Conservation (phyloP, 768 basidiomycete species). For the Basidioascus undulatus region DNA sequence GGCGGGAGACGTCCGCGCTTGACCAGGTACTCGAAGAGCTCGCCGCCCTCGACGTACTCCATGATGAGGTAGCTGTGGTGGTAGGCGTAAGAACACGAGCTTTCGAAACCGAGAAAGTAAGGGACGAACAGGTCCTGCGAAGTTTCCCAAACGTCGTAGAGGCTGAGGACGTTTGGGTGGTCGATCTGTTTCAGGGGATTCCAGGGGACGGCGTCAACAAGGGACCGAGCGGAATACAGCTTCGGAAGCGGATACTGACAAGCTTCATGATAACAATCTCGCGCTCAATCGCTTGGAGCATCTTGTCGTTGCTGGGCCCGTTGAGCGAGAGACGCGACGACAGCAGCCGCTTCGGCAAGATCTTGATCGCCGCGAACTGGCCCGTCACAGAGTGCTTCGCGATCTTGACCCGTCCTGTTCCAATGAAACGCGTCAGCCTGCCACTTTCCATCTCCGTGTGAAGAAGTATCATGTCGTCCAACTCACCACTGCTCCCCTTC, state of each 20-base stretch:
- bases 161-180: slow-evolving; percentile 83
- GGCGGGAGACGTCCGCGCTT: slow-evolving; percentile 59
- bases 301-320: slow-evolving; percentile 38
- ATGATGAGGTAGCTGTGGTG: slow-evolving; percentile 47
- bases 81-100: neutral
- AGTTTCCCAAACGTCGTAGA: slow-evolving; percentile 89
- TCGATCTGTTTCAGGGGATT: too few relatives aligned
- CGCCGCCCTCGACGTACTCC: slow-evolving; percentile 88
- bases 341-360: slow-evolving; percentile 58
- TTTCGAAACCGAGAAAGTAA: neutral
- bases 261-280: slow-evolving; percentile 99
- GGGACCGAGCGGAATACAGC: too few relatives aligned
- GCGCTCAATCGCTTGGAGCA: slow-evolving; percentile 52
- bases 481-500: slow-evolving; percentile 60
- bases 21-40: slow-evolving; percentile 88
- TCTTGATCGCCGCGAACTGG: slow-evolving; percentile 86
- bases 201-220: too few relatives aligned
- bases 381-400: slow-evolving; percentile 65
- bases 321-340: slow-evolving; percentile 44
- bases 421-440: neutral
- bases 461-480: neutral
- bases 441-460: neutral
- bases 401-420: slow-evolving; percentile 53
- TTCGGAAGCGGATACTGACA: too few relatives aligned
- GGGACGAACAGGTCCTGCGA: slow-evolving; percentile 42